Evolutionary conservation across 2,329 filamentous ascomycete species (phyloP).

Genomic region (Arthroderma sp.): DNA sequence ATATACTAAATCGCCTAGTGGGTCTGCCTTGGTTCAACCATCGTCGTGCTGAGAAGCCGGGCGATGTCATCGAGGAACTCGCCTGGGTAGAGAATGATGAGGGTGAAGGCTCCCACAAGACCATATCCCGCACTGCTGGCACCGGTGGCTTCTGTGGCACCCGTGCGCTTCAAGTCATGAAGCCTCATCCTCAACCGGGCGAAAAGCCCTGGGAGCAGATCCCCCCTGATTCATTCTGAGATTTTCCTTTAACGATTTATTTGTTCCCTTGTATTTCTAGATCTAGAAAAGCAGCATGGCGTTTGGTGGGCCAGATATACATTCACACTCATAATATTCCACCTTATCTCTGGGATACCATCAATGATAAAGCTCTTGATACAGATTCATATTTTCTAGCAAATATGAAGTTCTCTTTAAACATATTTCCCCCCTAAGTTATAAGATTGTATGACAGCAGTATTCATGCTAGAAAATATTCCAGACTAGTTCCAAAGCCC

Average conservation of each 20-base stretch:
- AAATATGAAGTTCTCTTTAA: not conserved
- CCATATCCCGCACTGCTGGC: constrained; percentile 28
- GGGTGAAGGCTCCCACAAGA: constrained; percentile 29
- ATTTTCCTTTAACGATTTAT: not conserved
- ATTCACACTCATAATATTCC: not conserved
- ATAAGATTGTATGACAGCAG: not conserved
- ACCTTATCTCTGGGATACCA: not conserved
- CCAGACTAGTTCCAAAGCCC: not conserved
- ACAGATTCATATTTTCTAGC: not conserved
- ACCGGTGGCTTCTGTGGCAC: constrained; percentile 38
- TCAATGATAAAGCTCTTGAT: not conserved
- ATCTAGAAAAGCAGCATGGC: not conserved
- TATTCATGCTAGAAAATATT: not conserved
- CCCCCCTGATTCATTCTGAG: constrained; percentile 25
- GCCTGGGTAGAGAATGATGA: constrained; percentile 31
- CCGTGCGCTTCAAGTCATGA: constrained; percentile 33
- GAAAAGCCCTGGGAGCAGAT: constrained; percentile 37
- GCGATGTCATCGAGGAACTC: constrained; percentile 35
- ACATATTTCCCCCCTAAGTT: not conserved
- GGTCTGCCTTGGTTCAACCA: constrained; percentile 50
- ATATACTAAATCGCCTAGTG: constrained; percentile 44
- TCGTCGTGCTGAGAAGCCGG: constrained; percentile 48
- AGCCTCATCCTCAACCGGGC: constrained; percentile 31
- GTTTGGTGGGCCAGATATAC: not conserved
- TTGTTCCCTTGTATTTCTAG: not conserved